Conservation (phyloP, 495 filamentous ascomycete species). For the Beverwykella pulmonaria region DNA sequence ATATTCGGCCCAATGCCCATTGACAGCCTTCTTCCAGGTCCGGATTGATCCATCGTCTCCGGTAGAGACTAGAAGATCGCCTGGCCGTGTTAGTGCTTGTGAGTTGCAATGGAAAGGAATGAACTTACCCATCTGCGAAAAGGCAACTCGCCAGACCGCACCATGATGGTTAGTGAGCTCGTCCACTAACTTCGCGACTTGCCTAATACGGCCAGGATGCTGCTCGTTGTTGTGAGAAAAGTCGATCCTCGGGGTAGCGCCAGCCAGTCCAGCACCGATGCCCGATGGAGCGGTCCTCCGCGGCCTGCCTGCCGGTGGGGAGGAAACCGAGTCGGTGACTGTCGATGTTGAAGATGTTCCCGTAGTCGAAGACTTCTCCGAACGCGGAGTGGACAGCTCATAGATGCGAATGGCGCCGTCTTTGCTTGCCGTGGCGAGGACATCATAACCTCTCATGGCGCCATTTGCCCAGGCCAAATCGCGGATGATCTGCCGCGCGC, state of each 20-base stretch:
- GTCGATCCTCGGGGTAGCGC: constrained; percentile 39
- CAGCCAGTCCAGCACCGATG: constrained; percentile 63
- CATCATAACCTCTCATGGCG: constrained; percentile 80
- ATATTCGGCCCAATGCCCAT: constrained; percentile 38
- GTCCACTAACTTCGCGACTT: constrained; percentile 44
- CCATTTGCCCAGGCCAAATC: constrained; percentile 93
- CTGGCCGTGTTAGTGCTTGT: constrained; percentile 21
- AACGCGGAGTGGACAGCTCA: constrained; percentile 62
- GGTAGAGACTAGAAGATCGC: constrained; percentile 45
- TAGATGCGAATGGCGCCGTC: constrained; percentile 88
- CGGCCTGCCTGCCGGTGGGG: constrained; percentile 12
- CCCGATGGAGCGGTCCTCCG: constrained; percentile 32
- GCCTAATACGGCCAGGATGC: constrained; percentile 44
- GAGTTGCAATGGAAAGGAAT: background rate
- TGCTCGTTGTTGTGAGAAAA: constrained; percentile 20
- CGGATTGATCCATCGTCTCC: constrained; percentile 46
- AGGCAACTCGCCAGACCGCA: constrained; percentile 48
- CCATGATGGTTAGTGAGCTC: constrained; percentile 45
- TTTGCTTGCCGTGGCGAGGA: constrained; percentile 88
- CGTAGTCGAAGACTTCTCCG: constrained; percentile 18
- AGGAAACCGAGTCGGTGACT: constrained; percentile 7
- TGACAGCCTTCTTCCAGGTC: constrained; percentile 44
- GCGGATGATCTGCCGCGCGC: constrained; percentile 75
- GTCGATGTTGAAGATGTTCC: constrained; percentile 27
- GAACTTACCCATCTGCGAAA: constrained; percentile 44